Evolutionary conservation across 2,329 filamentous ascomycete genomes (phyloP).

Genomic region (Calonectria henricotiae): DNA sequence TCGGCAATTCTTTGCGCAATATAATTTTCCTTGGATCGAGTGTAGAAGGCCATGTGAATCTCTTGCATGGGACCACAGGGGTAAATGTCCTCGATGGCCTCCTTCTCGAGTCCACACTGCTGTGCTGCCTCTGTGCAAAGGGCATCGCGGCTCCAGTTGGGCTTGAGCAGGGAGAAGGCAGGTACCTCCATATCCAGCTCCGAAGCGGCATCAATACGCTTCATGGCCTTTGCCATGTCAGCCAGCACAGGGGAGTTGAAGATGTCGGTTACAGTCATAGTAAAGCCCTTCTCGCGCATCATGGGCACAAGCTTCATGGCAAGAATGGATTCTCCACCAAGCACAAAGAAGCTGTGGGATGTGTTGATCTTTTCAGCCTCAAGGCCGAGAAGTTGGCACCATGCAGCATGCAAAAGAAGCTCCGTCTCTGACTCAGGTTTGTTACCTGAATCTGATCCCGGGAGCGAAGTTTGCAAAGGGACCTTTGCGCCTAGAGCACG

Average conservation of each 20-base stretch:
- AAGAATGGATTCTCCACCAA: conserved; percentile 67
- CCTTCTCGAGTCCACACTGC: conserved; percentile 53
- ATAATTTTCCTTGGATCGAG: conserved; percentile 66
- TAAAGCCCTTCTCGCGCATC: conserved; percentile 59
- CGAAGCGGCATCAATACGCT: conserved; percentile 47
- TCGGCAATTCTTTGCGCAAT: conserved; percentile 66
- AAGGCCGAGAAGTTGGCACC: conserved; percentile 57
- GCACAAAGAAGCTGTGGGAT: conserved; percentile 64
- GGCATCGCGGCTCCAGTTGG: conserved; percentile 54
- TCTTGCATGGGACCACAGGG: conserved; percentile 71
- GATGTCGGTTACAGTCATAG: conserved; percentile 63
- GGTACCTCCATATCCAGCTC: conserved; percentile 49
- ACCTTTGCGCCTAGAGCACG: conserved; percentile 47
- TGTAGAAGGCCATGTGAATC: conserved; percentile 68
- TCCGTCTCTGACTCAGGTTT: conserved; percentile 45
- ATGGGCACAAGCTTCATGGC: conserved; percentile 67
- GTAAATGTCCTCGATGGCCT: conserved; percentile 66
- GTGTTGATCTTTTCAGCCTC: conserved; percentile 56
- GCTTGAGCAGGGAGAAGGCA: conserved; percentile 60
- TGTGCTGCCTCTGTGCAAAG: conserved; percentile 54
- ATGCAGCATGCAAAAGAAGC: conserved; percentile 55
- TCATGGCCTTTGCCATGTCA: conserved; percentile 60
- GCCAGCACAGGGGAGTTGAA: conserved; percentile 64
- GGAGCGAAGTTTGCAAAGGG: conserved; percentile 40
- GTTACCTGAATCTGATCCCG: conserved; percentile 24